Base-by-base conservation (phyloP, 306 rosid genomes). In the Echinosophora koreensis region DNA sequence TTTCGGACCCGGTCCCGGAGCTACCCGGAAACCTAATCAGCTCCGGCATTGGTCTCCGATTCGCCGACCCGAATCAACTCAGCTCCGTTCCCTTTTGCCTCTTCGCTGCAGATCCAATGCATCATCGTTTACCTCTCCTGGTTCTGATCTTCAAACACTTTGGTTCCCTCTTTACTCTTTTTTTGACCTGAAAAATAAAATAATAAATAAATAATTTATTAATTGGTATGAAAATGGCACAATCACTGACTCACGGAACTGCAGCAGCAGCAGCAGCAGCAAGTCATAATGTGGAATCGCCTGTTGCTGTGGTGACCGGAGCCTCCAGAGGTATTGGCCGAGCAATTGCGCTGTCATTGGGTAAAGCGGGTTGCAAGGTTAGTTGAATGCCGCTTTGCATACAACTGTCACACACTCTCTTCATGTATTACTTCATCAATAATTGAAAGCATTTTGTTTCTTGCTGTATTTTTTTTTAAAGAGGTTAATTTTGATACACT, bases 271-370 rank as follows among this genome's bases (percentile, higher is more conserved):
- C 82, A 85, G 27, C 83, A 16, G 85, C 78, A 68, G 75, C 80
- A 22, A 83, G 39, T 49, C 83, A 67, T 82, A 77, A 79, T 18
- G 84, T 64, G 82, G 90, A 85, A 82, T 78, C 88, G 30, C 96
- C 96, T 6, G 97, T 88, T 71, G 97, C 84, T 38, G 81, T 92
- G 28, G 96, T 92, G 42, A 92, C 96, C 0, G 95, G 97, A 69
- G 97, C 96, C 28, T 92, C 97, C 15, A 88, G 97, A 84, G 97
- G 97, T 57, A 92, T 92, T 62, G 97, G 97, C 49, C 87, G 82
- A 74, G 95, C 97, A 2, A 90, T 86, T 85, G 95, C 96, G 4
- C 77, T 90, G 83, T 71, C 89, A 5, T 83, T 92, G 72, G 97
- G 97, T n/a, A 88, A 87, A 86, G 90, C 91, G 18, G 86, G 93